These are phyloP conservation scores for Chaetomiaceae sp. DNA, from an alignment of 2,329 filamentous ascomycete genomes.

Conservation along the genomic window DNA sequence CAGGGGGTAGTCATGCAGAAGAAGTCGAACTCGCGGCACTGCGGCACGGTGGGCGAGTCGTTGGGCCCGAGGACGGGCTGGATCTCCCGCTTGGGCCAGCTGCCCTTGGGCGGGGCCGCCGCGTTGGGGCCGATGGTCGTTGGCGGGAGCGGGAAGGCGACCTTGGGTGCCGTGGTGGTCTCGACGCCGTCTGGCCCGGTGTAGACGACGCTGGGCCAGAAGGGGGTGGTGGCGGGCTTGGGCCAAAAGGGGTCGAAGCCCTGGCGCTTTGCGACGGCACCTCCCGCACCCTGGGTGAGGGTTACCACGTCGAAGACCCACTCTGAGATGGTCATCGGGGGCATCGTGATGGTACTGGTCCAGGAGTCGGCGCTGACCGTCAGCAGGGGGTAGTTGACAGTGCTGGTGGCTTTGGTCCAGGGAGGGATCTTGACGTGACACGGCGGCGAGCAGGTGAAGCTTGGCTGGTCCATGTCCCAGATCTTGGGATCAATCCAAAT, in stretches of 20 bases:
- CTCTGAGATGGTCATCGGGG: conserved; percentile 1
- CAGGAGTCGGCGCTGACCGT: conserved; percentile 28
- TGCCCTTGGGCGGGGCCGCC: conserved; percentile 1
- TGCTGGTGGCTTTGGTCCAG: conserved; percentile 24
- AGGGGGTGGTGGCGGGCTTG: background rate
- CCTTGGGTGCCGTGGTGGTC: background rate
- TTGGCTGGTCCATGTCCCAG: conserved; percentile 28
- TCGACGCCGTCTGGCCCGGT: background rate
- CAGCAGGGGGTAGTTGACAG: conserved; percentile 28
- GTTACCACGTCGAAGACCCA: conserved; percentile 3
- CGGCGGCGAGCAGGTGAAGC: conserved; percentile 26
- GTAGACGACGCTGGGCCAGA: conserved; percentile 1
- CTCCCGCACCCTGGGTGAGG: background rate
- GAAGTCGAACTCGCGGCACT: too few relatives aligned
- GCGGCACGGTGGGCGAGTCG: background rate
- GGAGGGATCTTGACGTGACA: conserved; percentile 27
- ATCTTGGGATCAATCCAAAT: conserved; percentile 27
- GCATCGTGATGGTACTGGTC: conserved; percentile 27
- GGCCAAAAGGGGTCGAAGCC: background rate
- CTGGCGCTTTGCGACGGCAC: background rate
- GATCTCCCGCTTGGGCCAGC: background rate
- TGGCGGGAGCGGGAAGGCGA: conserved; percentile 1
- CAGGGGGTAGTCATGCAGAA: too few relatives aligned
- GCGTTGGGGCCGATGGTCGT: conserved; percentile 1
- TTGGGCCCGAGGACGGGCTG: background rate